phyloP scores from a whole-genome alignment of 1,284 basidiomycete species.

The Irpex sp. region DNA sequence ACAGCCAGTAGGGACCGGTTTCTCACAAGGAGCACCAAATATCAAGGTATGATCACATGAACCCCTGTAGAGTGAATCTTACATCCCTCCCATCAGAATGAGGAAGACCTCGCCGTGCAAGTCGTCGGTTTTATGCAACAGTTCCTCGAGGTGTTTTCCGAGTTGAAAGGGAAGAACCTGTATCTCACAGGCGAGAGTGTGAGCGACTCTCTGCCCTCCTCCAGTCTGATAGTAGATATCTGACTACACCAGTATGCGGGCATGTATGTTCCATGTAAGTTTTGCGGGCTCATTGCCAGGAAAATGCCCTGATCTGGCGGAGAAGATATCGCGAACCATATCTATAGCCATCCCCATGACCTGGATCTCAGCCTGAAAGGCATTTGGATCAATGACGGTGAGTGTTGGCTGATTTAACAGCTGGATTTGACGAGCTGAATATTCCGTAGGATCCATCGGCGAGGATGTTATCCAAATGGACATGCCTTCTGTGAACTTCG shows the following conservation, averaged over 20 bases:
- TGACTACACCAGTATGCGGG: constrained; percentile 45
- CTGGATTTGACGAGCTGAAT: neutral
- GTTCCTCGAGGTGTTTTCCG: constrained; percentile 69
- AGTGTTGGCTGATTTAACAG: constrained; percentile 19
- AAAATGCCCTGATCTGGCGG: neutral
- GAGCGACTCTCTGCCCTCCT: constrained; percentile 22
- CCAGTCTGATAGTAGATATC: too few species aligned
- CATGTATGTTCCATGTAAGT: constrained; percentile 56
- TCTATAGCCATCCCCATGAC: constrained; percentile 52
- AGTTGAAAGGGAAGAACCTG: constrained; percentile 67
- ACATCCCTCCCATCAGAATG: constrained; percentile 40
- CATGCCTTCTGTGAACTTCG: constrained; percentile 68
- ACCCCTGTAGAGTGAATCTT: neutral
- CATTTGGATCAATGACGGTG: constrained; percentile 72
- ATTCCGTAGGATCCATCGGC: constrained; percentile 44
- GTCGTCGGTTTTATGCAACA: constrained; percentile 70
- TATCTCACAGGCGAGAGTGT: constrained; percentile 73
- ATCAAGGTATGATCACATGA: constrained; percentile 39
- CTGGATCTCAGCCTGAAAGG: constrained; percentile 62
- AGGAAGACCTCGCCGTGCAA: constrained; percentile 61
- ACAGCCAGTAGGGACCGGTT: constrained; percentile 83
- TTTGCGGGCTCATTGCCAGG: neutral
- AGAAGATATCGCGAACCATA: constrained; percentile 70
- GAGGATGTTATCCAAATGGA: constrained; percentile 61
- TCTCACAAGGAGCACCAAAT: constrained; percentile 68